A percentile compares a stretch with the other conserved stretches of the same genome.
Conservation (phyloP, 768 basidiomycete genomes). For the Termitomyces sp. region DNA sequence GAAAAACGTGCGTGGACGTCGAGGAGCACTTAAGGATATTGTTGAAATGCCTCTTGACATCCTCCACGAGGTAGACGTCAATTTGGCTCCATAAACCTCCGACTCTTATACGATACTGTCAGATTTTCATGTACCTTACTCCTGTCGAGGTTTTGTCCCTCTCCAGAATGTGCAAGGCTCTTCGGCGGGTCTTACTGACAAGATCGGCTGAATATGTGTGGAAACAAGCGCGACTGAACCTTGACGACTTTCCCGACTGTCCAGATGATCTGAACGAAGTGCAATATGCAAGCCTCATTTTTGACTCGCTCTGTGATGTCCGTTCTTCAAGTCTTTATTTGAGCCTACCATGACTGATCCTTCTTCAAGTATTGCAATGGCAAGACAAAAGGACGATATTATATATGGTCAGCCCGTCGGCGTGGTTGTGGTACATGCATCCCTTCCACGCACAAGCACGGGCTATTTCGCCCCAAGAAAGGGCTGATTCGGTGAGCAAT, state of each 20-base stretch:
- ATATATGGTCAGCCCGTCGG: conserved; percentile 10
- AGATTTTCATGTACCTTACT: conserved; percentile 32
- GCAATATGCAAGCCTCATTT: not conserved
- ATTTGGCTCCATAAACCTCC: no score
- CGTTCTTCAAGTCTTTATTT: not conserved
- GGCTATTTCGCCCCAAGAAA: not conserved
- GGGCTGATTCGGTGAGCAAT: not conserved
- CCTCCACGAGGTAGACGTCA: conserved; percentile 19
- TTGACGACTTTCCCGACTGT: conserved; percentile 7
- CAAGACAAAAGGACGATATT: not conserved
- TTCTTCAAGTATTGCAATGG: conserved; percentile 1
- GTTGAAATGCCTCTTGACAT: conserved; percentile 27
- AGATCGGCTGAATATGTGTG: conserved; percentile 3
- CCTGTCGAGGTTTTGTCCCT: conserved; percentile 36
- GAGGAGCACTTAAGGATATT: conserved; percentile 13
- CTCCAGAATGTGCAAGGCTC: conserved; percentile 27
- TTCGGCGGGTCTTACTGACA: conserved; percentile 22
- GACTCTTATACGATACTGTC: not conserved
- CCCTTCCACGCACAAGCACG: not conserved
- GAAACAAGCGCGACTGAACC: conserved; percentile 3
- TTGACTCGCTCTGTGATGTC: conserved; percentile 5
- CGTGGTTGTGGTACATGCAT: conserved; percentile 9
- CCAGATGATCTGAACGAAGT: conserved; percentile 8
- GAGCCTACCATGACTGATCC: not conserved
- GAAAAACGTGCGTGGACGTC: conserved; percentile 6